A percentile compares a stretch with the other conserved stretches of the same genome.
These are phyloP conservation scores for Fusarium buharicum DNA, from an alignment of 2,329 filamentous ascomycete genomes.

Conservation along the genomic window DNA sequence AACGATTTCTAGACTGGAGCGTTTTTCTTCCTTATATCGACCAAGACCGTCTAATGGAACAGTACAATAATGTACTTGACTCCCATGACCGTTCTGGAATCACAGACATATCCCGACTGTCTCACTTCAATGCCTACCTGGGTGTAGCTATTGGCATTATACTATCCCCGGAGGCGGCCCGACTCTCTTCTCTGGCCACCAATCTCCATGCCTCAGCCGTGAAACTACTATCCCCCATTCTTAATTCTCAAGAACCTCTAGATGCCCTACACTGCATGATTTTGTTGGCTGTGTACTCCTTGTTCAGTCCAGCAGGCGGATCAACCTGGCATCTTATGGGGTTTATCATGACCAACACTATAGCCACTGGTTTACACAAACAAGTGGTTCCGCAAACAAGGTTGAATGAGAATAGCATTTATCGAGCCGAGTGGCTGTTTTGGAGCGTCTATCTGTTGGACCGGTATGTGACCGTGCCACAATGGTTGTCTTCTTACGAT, in stretches of 20 bases:
- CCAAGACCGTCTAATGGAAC: neutral
- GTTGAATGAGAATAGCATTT: neutral
- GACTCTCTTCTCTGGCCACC: neutral
- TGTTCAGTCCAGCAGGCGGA: constrained; percentile 16
- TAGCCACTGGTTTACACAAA: constrained; percentile 17
- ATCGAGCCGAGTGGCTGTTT: constrained; percentile 16
- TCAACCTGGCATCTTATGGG: constrained; percentile 22
- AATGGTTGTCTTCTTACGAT: neutral
- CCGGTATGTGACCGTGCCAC: neutral
- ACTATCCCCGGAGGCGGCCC: constrained; percentile 10
- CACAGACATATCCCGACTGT: neutral
- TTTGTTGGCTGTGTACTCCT: constrained; percentile 2
- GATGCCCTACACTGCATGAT: constrained; percentile 26
- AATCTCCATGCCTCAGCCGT: constrained; percentile 11
- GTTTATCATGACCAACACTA: constrained; percentile 17
- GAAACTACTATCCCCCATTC: constrained; percentile 1
- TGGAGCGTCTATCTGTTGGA: constrained; percentile 27
- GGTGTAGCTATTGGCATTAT: constrained; percentile 14
- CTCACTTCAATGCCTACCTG: constrained; percentile 18
- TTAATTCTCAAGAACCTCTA: constrained; percentile 3
- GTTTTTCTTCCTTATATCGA: constrained; percentile 17
- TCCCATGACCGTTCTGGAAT: fast-evolving
- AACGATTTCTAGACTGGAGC: constrained; percentile 5
- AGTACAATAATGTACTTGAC: constrained; percentile 4
- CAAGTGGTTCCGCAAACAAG: neutral